phyloP scores from a whole-genome alignment of 306 rosid genomes.

The Begonia loranthoides region DNA sequence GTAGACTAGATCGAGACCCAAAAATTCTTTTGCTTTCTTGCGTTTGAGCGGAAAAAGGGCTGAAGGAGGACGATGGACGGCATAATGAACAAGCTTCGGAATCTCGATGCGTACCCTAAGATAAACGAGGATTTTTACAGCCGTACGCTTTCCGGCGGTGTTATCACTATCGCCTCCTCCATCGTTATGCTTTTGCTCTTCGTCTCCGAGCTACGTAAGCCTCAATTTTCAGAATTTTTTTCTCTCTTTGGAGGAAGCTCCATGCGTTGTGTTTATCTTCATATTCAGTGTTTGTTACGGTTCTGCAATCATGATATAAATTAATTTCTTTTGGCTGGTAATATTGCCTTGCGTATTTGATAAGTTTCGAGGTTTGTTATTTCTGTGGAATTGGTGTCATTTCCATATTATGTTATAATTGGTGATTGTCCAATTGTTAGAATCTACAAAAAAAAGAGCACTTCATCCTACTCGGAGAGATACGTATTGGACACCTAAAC shows the following conservation, averaged over 20 bases:
- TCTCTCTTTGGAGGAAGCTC: neutral
- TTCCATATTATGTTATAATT: too few relatives aligned
- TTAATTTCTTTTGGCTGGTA: too few relatives aligned
- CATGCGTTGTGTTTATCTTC: neutral
- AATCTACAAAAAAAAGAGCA: too few relatives aligned
- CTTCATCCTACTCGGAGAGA: too few relatives aligned
- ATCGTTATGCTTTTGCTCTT: constrained; percentile 77
- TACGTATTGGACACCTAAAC: too few relatives aligned
- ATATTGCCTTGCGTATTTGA: too few relatives aligned
- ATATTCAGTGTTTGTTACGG: neutral
- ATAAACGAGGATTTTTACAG: constrained; percentile 94
- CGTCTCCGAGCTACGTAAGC: constrained; percentile 87
- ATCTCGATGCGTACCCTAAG: constrained; percentile 87
- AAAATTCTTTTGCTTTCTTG: neutral
- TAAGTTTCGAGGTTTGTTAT: too few relatives aligned
- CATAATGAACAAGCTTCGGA: constrained; percentile 76
- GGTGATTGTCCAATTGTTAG: too few relatives aligned
- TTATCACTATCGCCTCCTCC: constrained; percentile 81
- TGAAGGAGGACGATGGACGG: constrained; percentile 33
- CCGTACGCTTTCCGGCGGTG: constrained; percentile 95
- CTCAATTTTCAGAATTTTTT: neutral
- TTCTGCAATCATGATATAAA: neutral
- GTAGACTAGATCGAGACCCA: constrained; percentile 2
- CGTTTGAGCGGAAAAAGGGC: constrained; percentile 1
- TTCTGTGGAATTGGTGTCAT: too few relatives aligned